phyloP scores from a whole-genome alignment of 805 yeast species.

The Kodamaea sagamina region DNA sequence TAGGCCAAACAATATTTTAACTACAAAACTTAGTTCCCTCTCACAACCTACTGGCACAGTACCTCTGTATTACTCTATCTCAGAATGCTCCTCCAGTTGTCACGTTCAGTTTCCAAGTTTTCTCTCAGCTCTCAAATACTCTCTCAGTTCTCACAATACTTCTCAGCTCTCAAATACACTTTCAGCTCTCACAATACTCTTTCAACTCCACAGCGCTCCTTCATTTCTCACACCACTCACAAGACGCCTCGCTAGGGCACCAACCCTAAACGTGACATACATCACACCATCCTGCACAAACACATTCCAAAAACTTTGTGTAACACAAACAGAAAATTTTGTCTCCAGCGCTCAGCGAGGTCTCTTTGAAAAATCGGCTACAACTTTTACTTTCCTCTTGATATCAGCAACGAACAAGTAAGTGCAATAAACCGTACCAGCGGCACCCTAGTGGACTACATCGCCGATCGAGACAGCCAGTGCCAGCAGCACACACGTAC shows the following conservation, averaged over 20 bases:
- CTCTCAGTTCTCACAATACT: no score
- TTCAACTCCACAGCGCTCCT: no score
- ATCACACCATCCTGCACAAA: slow-evolving; percentile 8
- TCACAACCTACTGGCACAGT: no score
- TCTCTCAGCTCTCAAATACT: no score
- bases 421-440: slow-evolving; percentile 1
- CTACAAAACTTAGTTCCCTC: no score
- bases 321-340: slow-evolving; percentile 5
- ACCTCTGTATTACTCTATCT: no score
- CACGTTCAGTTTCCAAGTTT: no score
- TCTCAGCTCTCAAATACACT: no score
- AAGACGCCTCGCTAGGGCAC: slow-evolving; percentile 6
- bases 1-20: no score
- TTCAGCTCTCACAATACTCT: no score
- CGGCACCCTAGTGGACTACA: neutral
- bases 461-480: neutral
- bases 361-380: slow-evolving; percentile 7
- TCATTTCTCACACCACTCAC: neutral
- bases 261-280: slow-evolving; percentile 6
- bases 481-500: neutral
- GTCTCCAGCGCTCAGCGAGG: slow-evolving; percentile 3
- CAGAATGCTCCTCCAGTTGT: no score
- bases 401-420: slow-evolving; percentile 13
- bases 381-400: slow-evolving; percentile 7
- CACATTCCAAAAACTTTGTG: slow-evolving; percentile 1